These are phyloP conservation scores for Neoboletus brunneissimus DNA, from an alignment of 768 basidiomycete genomes.

Conservation along the genomic window DNA sequence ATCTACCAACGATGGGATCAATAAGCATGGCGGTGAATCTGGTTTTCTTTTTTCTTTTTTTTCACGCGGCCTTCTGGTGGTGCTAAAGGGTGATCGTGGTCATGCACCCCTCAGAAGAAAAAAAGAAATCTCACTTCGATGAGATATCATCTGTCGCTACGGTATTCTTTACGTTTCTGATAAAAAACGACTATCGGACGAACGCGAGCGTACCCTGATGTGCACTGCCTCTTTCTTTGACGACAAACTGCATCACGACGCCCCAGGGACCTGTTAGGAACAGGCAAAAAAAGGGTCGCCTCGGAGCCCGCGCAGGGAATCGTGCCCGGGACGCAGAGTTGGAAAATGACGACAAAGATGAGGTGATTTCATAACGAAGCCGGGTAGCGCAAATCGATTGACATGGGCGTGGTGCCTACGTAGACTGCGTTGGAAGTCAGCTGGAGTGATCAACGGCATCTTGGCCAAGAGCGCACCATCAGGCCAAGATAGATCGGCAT, in stretches of 20 bases:
- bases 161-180: constrained; percentile 11
- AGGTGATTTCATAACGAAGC: constrained; percentile 22
- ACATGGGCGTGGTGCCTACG: constrained; percentile 14
- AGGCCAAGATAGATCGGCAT: neutral
- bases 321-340: constrained; percentile 1
- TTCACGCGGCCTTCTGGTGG: neutral
- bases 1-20: neutral
- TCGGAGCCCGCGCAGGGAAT: constrained; percentile 33
- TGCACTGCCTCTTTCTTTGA: constrained; percentile 20
- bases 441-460: constrained; percentile 8
- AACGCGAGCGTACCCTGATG: constrained; percentile 5
- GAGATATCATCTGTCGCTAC: constrained; percentile 1
- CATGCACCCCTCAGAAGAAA: neutral
- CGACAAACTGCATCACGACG: constrained; percentile 26
- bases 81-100: neutral
- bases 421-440: constrained; percentile 12
- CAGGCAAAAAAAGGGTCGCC: constrained; percentile 20
- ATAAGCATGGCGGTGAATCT: neutral
- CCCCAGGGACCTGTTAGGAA: constrained; percentile 25
- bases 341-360: constrained; percentile 19
- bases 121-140: neutral
- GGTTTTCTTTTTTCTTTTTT: neutral
- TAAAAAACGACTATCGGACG: neutral
- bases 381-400: constrained; percentile 8
- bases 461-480: constrained; percentile 3